Percentiles rank a stretch among this genome's conserved stretches.
Conservation (phyloP, 306 rosid species). For the Acacia acuminata region DNA sequence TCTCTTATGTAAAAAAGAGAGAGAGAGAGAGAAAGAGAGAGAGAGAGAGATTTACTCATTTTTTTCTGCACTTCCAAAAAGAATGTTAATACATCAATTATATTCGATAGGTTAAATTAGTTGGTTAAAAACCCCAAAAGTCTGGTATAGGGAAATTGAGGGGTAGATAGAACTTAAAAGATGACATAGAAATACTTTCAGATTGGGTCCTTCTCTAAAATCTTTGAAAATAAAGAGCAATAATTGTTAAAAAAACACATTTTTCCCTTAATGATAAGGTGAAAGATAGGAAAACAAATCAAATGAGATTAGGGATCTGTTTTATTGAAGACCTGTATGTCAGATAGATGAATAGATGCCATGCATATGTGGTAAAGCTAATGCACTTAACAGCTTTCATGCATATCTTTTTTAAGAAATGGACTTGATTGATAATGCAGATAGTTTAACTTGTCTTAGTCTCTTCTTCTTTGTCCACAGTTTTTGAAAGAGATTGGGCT, state of each 20-base stretch:
- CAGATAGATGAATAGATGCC: conserved; percentile 16
- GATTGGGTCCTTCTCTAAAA: not conserved
- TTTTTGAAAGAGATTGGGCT: conserved; percentile 43
- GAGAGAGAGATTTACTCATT: too few relatives aligned
- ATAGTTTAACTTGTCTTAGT: conserved; percentile 9
- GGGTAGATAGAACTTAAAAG: conserved; percentile 9
- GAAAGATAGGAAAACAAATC: conserved; percentile 15
- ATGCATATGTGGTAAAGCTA: conserved; percentile 14
- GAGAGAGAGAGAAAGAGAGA: not conserved
- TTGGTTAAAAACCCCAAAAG: not conserved
- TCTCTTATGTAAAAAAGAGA: not conserved
- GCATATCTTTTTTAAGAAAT: not conserved
- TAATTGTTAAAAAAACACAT: not conserved
- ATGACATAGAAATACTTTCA: not conserved
- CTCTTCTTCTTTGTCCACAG: conserved; percentile 30
- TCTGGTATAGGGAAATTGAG: not conserved
- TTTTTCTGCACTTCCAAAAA: not conserved
- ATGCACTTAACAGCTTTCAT: conserved; percentile 15
- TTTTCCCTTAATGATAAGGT: not conserved
- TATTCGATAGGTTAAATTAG: not conserved
- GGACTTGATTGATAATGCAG: not conserved
- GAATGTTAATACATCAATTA: not conserved
- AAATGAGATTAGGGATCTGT: conserved; percentile 9
- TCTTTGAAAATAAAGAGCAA: conserved; percentile 16
- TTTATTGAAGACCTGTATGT: conserved; percentile 5